These are phyloP conservation scores for Trifolium dubium DNA, from an alignment of 306 rosid genomes.

Conservation along the genomic window DNA sequence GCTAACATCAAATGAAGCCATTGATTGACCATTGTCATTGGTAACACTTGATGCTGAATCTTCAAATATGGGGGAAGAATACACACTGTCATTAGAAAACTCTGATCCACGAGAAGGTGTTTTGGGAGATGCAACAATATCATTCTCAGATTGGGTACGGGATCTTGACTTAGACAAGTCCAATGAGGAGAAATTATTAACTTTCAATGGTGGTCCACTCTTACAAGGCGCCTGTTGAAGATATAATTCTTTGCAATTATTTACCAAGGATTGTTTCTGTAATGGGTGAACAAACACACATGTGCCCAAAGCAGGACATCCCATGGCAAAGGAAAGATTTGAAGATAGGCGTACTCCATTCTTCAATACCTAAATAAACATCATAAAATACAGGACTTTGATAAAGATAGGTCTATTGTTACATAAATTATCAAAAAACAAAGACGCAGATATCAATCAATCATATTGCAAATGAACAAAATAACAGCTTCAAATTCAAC, in stretches of 20 bases:
- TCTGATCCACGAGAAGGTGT: constrained; percentile 71
- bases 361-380: constrained; percentile 62
- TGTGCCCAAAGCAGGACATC: constrained; percentile 66
- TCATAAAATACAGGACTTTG: constrained; percentile 13
- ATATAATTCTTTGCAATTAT: constrained; percentile 69
- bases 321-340: constrained; percentile 72
- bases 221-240: constrained; percentile 59
- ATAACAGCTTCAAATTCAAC: constrained; percentile 8
- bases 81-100: constrained; percentile 44
- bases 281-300: constrained; percentile 56
- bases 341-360: constrained; percentile 71
- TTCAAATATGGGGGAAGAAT: constrained; percentile 55
- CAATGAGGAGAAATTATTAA: constrained; percentile 38
- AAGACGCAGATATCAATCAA: not conserved
- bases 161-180: constrained; percentile 46
- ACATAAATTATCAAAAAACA: not conserved
- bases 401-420: constrained; percentile 8
- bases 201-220: constrained; percentile 44
- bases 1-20: constrained; percentile 55
- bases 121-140: constrained; percentile 60
- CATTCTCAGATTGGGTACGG: constrained; percentile 48
- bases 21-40: constrained; percentile 45
- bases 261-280: constrained; percentile 46
- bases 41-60: constrained; percentile 45
- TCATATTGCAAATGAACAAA: constrained; percentile 9